Evolutionary conservation across 257 asterid genomes (phyloP).

Genomic region (Plantago major): DNA sequence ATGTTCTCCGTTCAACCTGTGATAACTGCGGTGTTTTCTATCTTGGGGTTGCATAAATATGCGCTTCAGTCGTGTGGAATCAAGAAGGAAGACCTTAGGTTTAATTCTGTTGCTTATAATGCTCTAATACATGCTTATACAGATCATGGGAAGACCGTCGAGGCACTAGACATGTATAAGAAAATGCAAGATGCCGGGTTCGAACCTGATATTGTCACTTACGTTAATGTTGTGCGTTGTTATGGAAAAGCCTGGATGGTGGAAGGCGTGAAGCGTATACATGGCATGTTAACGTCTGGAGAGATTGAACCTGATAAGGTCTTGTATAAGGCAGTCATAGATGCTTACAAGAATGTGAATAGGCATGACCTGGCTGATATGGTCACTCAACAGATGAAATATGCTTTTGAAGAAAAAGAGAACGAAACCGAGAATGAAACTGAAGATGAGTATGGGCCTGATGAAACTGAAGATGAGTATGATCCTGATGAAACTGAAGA

Average conservation of each 20-base stretch:
- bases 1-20: constrained; percentile 74
- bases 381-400: constrained; percentile 68
- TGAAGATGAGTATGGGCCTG: constrained; percentile 19
- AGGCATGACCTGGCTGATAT: constrained; percentile 77
- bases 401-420: constrained; percentile 36
- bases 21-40: constrained; percentile 58
- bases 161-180: constrained; percentile 78
- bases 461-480: constrained; percentile 14
- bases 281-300: constrained; percentile 58
- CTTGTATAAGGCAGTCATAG: constrained; percentile 55
- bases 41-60: constrained; percentile 55
- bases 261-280: constrained; percentile 80
- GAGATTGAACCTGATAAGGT: constrained; percentile 52
- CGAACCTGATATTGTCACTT: constrained; percentile 71
- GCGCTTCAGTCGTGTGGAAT: constrained; percentile 77
- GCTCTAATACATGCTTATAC: constrained; percentile 69
- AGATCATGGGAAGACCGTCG: constrained; percentile 55
- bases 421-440: constrained; percentile 39
- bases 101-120: constrained; percentile 60
- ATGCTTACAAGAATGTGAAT: constrained; percentile 56
- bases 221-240: constrained; percentile 62
- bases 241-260: constrained; percentile 84
- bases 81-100: constrained; percentile 34
- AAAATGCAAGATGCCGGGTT: constrained; percentile 81
- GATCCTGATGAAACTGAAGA: constrained; percentile 13